A percentile compares a stretch with the other conserved stretches of the same genome.
phyloP scores from a whole-genome alignment of 257 asterid genomes.

The Solanum habrochaites region DNA sequence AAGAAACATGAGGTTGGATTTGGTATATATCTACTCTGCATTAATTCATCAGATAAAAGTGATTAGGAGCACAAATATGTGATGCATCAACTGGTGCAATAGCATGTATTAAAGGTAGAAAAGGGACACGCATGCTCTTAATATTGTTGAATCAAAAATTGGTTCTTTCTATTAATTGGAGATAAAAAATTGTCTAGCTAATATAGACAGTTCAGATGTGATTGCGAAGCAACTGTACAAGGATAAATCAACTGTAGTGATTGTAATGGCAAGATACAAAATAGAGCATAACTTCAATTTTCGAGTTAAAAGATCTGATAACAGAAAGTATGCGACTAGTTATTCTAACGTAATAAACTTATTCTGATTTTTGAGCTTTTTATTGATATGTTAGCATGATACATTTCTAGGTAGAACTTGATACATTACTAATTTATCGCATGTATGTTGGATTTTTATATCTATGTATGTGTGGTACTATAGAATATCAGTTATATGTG shows the following conservation, averaged over 20 bases:
- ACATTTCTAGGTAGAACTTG: background rate
- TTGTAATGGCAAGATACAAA: too few species aligned
- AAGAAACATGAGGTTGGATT: too few species aligned
- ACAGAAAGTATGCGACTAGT: background rate
- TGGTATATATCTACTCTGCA: too few species aligned
- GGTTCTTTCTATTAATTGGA: background rate
- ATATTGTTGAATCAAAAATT: background rate
- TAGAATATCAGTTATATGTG: background rate
- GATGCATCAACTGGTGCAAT: too few species aligned
- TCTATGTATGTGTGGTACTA: too few species aligned
- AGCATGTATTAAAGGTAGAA: too few species aligned
- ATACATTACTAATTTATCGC: background rate
- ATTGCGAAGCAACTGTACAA: background rate
- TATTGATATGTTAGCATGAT: background rate
- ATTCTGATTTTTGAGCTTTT: background rate
- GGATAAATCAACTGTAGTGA: background rate
- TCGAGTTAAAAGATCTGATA: too few species aligned
- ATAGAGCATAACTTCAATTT: background rate
- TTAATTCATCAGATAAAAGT: too few species aligned
- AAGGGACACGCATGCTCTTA: background rate
- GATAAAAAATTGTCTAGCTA: too few species aligned
- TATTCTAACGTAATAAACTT: too few species aligned
- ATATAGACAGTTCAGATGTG: too few species aligned
- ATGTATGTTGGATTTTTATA: background rate
- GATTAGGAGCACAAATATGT: too few species aligned